Percentiles rank a stretch among this genome's conserved stretches.
Conservation (phyloP, 225 moss, liverwort and hornwort species). For the Marchantia polymorpha region DNA sequence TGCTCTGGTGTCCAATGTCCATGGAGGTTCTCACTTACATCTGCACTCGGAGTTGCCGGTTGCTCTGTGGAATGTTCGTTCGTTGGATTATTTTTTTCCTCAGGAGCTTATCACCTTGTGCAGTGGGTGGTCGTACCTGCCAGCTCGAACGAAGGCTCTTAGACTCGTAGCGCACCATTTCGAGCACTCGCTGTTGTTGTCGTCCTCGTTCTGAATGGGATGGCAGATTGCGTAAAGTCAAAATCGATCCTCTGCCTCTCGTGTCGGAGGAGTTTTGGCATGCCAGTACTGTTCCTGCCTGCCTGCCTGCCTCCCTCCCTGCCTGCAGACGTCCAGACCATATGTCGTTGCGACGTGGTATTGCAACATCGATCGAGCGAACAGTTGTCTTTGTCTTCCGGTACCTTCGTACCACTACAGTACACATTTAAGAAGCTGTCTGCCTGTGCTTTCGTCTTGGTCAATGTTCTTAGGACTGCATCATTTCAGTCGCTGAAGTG, state of each 20-base stretch:
- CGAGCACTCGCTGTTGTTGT: background rate
- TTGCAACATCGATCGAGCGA: background rate
- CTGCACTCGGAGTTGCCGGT: background rate
- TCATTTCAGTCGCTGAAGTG: too few species aligned
- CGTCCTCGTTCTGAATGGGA: background rate
- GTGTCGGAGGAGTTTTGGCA: background rate
- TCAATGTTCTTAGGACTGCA: too few species aligned
- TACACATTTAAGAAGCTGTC: too few species aligned
- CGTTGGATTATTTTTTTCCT: background rate
- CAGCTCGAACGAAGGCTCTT: background rate
- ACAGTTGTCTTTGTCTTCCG: background rate
- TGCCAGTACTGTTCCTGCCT: too few species aligned
- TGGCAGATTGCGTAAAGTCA: background rate
- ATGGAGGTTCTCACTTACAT: background rate
- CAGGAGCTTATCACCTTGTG: background rate
- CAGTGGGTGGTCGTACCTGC: background rate
- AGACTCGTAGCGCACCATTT: background rate
- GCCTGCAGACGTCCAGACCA: too few species aligned
- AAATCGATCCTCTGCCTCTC: background rate
- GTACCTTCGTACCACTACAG: background rate
- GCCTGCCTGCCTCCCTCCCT: too few species aligned
- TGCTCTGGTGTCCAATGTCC: too few species aligned
- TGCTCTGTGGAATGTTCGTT: background rate
- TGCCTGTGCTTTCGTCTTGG: too few species aligned
- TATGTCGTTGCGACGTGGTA: background rate